phyloP scores from a whole-genome alignment of 768 basidiomycete genomes.

The Rhodotorula kratochvilovae region DNA sequence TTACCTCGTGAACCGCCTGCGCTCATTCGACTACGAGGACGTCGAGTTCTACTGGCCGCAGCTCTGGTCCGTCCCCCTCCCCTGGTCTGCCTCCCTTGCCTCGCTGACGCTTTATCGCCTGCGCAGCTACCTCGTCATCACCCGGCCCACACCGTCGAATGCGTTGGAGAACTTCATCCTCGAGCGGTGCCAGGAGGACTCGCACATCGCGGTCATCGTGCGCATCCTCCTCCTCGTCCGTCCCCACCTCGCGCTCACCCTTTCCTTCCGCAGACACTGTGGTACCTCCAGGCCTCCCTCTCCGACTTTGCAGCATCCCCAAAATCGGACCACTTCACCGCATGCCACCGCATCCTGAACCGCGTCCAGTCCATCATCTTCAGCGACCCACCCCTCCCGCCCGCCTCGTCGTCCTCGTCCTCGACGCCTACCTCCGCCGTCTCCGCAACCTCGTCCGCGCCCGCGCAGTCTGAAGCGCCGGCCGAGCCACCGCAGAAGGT shows the following conservation, averaged over 20 bases:
- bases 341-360: constrained; percentile 86
- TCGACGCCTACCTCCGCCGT: constrained; percentile 54
- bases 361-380: constrained; percentile 96
- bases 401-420: not conserved
- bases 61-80: constrained; percentile 48
- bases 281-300: constrained; percentile 97
- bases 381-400: constrained; percentile 67
- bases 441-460: constrained; percentile 45
- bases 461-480: constrained; percentile 46
- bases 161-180: constrained; percentile 93
- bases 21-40: constrained; percentile 50
- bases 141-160: constrained; percentile 80
- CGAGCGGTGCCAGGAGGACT: constrained; percentile 79
- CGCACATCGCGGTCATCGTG: constrained; percentile 92
- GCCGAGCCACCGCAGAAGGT: constrained; percentile 53
- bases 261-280: constrained; percentile 64
- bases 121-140: constrained; percentile 83
- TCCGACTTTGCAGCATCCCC: constrained; percentile 61
- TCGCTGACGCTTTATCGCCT: not conserved
- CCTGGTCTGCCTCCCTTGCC: not conserved
- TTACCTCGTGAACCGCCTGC: constrained; percentile 51
- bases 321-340: constrained; percentile 60
- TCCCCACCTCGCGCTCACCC: not conserved
- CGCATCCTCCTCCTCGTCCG: constrained; percentile 44
- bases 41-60: constrained; percentile 55